Conservation (phyloP, 2,329 filamentous ascomycete species). For the Endothia cerciana region DNA sequence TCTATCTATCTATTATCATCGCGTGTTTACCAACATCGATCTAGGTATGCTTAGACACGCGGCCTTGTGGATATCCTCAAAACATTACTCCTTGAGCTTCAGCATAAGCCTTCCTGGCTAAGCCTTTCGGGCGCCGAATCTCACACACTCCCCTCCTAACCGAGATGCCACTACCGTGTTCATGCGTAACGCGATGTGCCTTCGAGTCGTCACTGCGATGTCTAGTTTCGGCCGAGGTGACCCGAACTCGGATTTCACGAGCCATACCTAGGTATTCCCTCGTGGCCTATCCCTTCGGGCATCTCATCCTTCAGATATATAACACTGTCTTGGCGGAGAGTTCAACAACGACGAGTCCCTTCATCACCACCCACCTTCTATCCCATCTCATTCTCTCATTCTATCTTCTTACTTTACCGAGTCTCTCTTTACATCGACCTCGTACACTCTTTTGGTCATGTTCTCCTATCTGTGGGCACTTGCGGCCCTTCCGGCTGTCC, state of each 20-base stretch:
- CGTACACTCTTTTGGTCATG: conserved; percentile 13
- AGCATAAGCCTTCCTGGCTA: background rate
- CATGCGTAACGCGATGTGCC: background rate
- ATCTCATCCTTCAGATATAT: background rate
- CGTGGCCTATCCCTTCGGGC: background rate
- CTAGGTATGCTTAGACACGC: background rate
- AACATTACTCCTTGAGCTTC: background rate
- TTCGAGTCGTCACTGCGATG: background rate
- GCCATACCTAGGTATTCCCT: background rate
- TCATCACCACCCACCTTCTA: conserved; percentile 4
- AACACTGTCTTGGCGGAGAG: background rate
- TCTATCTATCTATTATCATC: background rate
- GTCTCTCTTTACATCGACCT: conserved; percentile 4
- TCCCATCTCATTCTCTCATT: background rate
- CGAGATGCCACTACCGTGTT: background rate
- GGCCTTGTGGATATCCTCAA: conserved; percentile 1
- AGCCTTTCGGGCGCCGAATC: background rate
- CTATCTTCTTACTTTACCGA: background rate
- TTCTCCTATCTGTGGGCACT: conserved; percentile 16
- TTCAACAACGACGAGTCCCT: too few species aligned
- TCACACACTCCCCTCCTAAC: background rate
- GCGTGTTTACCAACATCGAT: background rate
- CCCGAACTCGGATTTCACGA: background rate
- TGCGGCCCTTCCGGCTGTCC: conserved; percentile 2
- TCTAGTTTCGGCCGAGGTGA: background rate